phyloP scores from a whole-genome alignment of 176 grass and related monocot species.

The Thalia dealbata region DNA sequence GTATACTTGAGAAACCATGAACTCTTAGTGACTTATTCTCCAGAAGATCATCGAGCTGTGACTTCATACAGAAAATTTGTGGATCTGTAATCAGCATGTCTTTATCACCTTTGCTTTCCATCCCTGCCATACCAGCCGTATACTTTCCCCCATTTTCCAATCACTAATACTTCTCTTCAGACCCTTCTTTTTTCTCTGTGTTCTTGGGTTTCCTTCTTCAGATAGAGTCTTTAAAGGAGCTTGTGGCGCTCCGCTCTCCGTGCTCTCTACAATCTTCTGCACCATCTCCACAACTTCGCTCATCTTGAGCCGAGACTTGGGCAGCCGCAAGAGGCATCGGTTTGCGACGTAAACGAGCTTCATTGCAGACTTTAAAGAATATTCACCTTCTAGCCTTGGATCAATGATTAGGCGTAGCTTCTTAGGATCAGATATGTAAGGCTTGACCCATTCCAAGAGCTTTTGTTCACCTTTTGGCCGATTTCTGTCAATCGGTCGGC shows the following conservation, averaged over 20 bases:
- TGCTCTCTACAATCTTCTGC: slow-evolving; percentile 34
- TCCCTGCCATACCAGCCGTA: slow-evolving; percentile 38
- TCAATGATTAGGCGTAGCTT: slow-evolving; percentile 77
- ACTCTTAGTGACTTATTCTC: too few relatives aligned
- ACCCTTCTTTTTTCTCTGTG: slow-evolving; percentile 41
- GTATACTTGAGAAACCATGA: not conserved
- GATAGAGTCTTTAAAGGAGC: slow-evolving; percentile 40
- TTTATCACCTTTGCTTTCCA: slow-evolving; percentile 59
- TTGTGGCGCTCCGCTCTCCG: slow-evolving; percentile 41
- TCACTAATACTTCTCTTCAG: slow-evolving; percentile 47
- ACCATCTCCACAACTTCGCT: slow-evolving; percentile 87
- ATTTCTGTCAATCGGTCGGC: slow-evolving; percentile 71
- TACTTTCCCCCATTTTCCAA: slow-evolving; percentile 30
- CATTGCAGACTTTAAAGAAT: slow-evolving; percentile 52
- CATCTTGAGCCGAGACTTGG: slow-evolving; percentile 82
- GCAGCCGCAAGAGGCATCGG: slow-evolving; percentile 56
- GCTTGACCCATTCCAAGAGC: slow-evolving; percentile 95
- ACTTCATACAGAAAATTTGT: not conserved
- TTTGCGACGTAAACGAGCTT: slow-evolving; percentile 66
- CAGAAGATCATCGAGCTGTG: not conserved
- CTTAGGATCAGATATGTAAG: slow-evolving; percentile 61
- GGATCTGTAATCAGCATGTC: slow-evolving; percentile 31
- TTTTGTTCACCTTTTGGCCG: slow-evolving; percentile 84
- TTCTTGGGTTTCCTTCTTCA: slow-evolving; percentile 7
- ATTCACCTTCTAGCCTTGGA: slow-evolving; percentile 53